Evolutionary conservation across 1,139 yeast species (phyloP), one percentile per base, ranked within the genome.

Genomic region (Diutina neorugosa): DNA sequence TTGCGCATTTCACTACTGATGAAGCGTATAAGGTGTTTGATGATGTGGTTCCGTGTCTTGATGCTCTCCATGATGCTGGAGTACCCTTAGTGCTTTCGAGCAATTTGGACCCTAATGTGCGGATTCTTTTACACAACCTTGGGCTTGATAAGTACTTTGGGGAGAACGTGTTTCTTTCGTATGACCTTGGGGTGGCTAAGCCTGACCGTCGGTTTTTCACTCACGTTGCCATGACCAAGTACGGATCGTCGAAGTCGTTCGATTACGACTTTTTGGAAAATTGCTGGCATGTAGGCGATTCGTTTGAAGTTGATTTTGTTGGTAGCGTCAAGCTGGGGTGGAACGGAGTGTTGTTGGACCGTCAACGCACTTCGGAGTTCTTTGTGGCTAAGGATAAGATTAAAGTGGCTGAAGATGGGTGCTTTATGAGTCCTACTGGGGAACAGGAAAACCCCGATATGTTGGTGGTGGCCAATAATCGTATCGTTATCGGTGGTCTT

Each of bases 231-330:
- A 52, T 54, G 7, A 23, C 37, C 21, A 46, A 46, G 8, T 46
- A 46, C 16, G 50, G 50, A 3, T 16, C 21, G 3, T 14, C 8
- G 1, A 25, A 27, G 31, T 12, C 11, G 18, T 46, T 46, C 21
- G 8, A 46, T 37, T 46, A 46, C 12, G 54, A 55, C 44, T 31
- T 51, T 53, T 31, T 59, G 63, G 61, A 67, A 43, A 60, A 63
- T 51, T 63, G 74, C 54, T 83, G 86, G 86, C 91, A 84, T 61
- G 68, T 83, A 46, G 91, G 91, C 0, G 90, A 84, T 62, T 80
- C 77, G 56, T 63, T 72, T 46, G 65, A 65, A 16, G 75, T 78
- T 53, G 91, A 84, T 60, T 70, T 78, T 55, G 59, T 70, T 14
- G 86, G 82, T 1, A 70, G 82, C 0, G 65, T 69, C 11, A 64